Evolutionary conservation across 176 grass and related monocot genomes (phyloP).

Genomic region (Stipa capillata): DNA sequence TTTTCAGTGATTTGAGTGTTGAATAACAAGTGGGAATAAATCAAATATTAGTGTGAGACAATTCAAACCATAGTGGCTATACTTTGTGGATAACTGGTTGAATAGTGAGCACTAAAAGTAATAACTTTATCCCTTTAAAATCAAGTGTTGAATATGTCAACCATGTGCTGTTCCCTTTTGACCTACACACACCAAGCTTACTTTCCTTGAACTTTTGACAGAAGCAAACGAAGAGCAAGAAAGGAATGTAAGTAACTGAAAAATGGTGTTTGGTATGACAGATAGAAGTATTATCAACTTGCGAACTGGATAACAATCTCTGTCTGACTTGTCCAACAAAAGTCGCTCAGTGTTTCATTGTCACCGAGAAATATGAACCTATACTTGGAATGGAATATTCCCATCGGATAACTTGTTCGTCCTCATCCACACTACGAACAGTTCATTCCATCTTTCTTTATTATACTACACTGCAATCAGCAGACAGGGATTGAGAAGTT

Average conservation of each 20-base stretch:
- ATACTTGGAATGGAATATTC: background rate
- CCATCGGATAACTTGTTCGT: background rate
- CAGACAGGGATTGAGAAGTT: background rate
- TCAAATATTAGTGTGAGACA: background rate
- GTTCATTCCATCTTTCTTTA: background rate
- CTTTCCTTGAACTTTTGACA: background rate
- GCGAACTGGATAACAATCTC: background rate
- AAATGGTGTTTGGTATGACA: background rate
- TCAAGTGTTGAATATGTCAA: background rate
- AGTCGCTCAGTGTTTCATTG: background rate
- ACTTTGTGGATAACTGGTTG: background rate
- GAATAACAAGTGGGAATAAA: background rate
- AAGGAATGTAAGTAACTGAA: background rate
- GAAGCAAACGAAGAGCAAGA: background rate
- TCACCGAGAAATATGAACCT: background rate
- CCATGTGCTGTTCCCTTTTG: background rate
- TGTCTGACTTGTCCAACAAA: slow-evolving; percentile 2
- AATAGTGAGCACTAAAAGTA: background rate
- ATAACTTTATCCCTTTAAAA: background rate
- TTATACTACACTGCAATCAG: background rate
- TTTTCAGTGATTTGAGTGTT: background rate
- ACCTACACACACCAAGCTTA: background rate
- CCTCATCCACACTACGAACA: background rate
- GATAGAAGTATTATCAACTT: background rate
- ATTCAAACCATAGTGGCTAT: background rate